Percentiles rank a stretch among this genome's conserved stretches.
phyloP scores from a whole-genome alignment of 306 rosid genomes.

The Ammopiptanthus mongolicus region DNA sequence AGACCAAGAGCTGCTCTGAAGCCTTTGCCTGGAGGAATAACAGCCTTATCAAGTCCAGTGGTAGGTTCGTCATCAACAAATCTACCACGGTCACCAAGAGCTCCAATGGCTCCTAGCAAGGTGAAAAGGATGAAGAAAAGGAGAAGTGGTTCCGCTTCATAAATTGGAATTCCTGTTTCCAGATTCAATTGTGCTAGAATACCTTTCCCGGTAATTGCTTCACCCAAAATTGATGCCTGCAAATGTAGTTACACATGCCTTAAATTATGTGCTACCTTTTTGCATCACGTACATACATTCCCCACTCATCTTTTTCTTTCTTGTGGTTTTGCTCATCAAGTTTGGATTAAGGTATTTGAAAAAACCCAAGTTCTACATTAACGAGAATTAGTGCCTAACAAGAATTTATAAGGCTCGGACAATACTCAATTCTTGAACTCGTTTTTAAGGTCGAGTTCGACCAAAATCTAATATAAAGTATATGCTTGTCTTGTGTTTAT shows the following conservation, averaged over 20 bases:
- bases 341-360: too few species aligned
- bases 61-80: slow-evolving; percentile 79
- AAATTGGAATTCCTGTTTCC: slow-evolving; percentile 91
- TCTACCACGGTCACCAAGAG: slow-evolving; percentile 86
- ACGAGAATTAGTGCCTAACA: too few species aligned
- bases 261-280: neutral
- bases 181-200: slow-evolving; percentile 81
- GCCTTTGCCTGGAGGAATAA: slow-evolving; percentile 75
- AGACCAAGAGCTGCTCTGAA: slow-evolving; percentile 74
- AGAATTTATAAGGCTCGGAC: too few species aligned
- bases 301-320: too few species aligned
- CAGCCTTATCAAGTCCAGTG: slow-evolving; percentile 55
- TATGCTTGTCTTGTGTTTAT: too few species aligned
- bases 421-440: too few species aligned
- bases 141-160: slow-evolving; percentile 96
- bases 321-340: too few species aligned
- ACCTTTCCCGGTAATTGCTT: slow-evolving; percentile 89
- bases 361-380: too few species aligned
- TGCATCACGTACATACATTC: neutral
- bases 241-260: neutral
- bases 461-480: too few species aligned
- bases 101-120: slow-evolving; percentile 96
- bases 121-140: slow-evolving; percentile 95
- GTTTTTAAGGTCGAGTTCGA: too few species aligned
- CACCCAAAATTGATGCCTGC: slow-evolving; percentile 93